Conservation (phyloP, 345 rosid genomes). For the Eucalyptus urophylla region DNA sequence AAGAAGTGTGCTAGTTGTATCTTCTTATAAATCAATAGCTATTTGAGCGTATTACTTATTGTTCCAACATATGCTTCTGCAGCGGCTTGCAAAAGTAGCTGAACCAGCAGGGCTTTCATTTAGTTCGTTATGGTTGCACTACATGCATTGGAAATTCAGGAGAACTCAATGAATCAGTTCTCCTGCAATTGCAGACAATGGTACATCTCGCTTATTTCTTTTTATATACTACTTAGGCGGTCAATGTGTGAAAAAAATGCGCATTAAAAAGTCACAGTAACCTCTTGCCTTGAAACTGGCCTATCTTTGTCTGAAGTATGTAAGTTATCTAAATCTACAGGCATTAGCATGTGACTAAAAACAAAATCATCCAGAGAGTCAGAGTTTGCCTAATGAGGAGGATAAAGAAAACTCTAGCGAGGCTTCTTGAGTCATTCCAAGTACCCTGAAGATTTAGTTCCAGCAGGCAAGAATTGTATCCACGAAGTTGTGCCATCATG, state of each 20-base stretch:
- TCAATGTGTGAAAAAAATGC: not conserved
- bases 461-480: not conserved
- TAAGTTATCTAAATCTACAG: not conserved
- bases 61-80: not conserved
- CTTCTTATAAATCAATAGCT: not conserved
- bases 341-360: not conserved
- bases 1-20: conserved; percentile 26
- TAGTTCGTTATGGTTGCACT: conserved; percentile 82
- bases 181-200: conserved; percentile 55
- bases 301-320: not conserved
- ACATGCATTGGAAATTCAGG: conserved; percentile 82
- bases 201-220: conserved; percentile 1
- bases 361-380: not conserved
- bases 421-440: not conserved
- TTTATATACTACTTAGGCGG: not conserved
- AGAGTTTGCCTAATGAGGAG: not conserved
- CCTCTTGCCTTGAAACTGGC: not conserved
- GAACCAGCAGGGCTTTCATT: conserved; percentile 53
- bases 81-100: conserved; percentile 66
- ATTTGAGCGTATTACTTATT: not conserved
- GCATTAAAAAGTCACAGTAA: not conserved
- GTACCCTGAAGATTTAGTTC: not conserved
- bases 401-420: not conserved
- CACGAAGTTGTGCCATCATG: not conserved
- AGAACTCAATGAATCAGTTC: conserved; percentile 51